These are phyloP conservation scores for Ormosia semicastrata DNA, from an alignment of 306 rosid genomes.

Conservation along the genomic window DNA sequence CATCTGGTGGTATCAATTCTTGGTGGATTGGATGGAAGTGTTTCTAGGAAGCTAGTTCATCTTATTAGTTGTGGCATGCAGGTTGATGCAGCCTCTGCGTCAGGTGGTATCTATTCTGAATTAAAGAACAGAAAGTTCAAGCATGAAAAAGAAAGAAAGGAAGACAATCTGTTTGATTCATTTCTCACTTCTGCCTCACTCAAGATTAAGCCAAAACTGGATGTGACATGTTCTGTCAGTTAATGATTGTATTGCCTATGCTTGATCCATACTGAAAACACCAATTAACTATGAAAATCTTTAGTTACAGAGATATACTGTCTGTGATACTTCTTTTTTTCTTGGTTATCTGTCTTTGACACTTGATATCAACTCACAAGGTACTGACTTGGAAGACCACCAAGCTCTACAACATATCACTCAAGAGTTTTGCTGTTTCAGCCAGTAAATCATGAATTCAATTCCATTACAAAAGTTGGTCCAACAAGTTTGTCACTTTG, in stretches of 20 bases:
- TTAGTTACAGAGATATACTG: not conserved
- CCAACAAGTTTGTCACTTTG: no score
- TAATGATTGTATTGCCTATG: not conserved
- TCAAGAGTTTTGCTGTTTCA: no score
- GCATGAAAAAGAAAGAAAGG: not conserved
- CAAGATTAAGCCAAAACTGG: not conserved
- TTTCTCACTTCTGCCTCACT: not conserved
- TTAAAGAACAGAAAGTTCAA: no score
- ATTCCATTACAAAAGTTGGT: no score
- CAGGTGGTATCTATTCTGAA: no score
- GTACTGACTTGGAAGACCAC: no score
- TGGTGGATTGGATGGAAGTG: not conserved
- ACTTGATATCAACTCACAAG: no score
- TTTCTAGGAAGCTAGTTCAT: not conserved
- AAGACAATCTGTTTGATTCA: not conserved
- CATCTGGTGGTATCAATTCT: constrained; percentile 12
- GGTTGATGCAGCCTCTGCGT: not conserved
- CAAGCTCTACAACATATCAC: no score
- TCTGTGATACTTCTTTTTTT: no score
- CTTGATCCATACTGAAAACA: not conserved
- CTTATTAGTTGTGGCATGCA: not conserved
- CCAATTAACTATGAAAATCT: not conserved
- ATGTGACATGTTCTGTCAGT: not conserved
- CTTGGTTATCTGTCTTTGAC: no score
- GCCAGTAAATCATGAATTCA: no score